These are phyloP conservation scores for Paxillus rubicundulus DNA, from an alignment of 768 basidiomycete genomes.

Conservation along the genomic window DNA sequence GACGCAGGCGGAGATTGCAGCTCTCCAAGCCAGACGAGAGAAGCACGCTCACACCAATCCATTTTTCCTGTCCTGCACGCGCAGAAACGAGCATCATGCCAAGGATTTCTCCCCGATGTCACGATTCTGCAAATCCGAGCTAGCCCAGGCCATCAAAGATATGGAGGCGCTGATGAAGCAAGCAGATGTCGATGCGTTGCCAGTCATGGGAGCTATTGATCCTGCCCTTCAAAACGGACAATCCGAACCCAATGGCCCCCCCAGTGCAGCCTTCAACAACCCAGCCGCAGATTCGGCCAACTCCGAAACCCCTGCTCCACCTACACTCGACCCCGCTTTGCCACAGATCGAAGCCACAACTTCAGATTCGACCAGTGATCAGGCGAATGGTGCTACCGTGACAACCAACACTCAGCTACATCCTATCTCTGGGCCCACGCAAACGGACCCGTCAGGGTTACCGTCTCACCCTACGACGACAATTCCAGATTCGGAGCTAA, in stretches of 20 bases:
- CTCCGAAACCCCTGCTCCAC: not conserved
- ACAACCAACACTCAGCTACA: slow-evolving; percentile 6
- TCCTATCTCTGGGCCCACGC: slow-evolving; percentile 1
- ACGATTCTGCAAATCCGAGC: slow-evolving; percentile 63
- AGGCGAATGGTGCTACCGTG: slow-evolving; percentile 3
- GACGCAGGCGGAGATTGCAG: slow-evolving; percentile 45
- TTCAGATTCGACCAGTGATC: slow-evolving; percentile 3
- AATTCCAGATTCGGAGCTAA: slow-evolving; percentile 49
- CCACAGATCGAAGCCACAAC: slow-evolving; percentile 9
- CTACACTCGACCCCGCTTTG: not conserved
- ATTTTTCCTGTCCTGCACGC: slow-evolving; percentile 71
- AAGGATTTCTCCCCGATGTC: slow-evolving; percentile 78
- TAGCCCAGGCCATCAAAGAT: slow-evolving; percentile 60
- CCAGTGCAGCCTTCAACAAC: slow-evolving; percentile 7
- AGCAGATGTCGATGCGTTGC: slow-evolving; percentile 28
- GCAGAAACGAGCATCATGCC: slow-evolving; percentile 65
- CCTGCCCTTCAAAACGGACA: slow-evolving; percentile 25
- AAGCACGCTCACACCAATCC: slow-evolving; percentile 64
- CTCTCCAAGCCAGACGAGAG: slow-evolving; percentile 52
- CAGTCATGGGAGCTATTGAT: slow-evolving; percentile 27
- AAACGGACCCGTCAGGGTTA: slow-evolving; percentile 31
- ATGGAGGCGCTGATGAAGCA: slow-evolving; percentile 58
- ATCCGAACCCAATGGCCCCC: not conserved
- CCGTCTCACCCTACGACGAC: slow-evolving; percentile 46
- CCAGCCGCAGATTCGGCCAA: slow-evolving; percentile 9